Base-by-base conservation (phyloP, 306 rosid genomes). In the Trifolium repens region DNA sequence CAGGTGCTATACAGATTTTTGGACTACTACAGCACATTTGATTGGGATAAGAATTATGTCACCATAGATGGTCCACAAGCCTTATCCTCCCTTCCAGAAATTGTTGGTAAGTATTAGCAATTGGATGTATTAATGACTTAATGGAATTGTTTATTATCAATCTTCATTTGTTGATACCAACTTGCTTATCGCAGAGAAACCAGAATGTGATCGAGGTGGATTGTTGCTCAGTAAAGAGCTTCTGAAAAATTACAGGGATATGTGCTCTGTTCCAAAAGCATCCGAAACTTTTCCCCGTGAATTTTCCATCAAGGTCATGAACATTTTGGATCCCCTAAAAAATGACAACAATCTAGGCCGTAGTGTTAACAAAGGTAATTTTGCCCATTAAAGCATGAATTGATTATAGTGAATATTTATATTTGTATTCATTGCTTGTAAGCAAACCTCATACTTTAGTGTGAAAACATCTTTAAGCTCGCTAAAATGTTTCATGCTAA, bases 271-370 rank as follows among this genome's bases (percentile, higher is more conserved):
- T 72, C 73, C 71, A 57, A 84, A 43, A 78, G 69, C 40, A 47
- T 32, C 69, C 0, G 85, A 81, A 49, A 75, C 72, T 75, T 35
- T 5, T 8, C 63, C 32, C 54, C 79, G 42, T 49, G 87, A 84
- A 73, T 89, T 91, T 75, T 83, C 83, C 6, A 40, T 71, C 4
- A 91, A 84, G 88, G 37, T 3, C 77, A n/a, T 89, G 78, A 91
- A 91, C 81, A 80, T 91, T 24, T 35, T 89, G 81, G 94, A 91
- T 87, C 94, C 96, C 69, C 87, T 91, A 39, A 85, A 80, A 78
- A 70, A 78, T 58, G 73, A 86, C 63, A 91, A 89, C 86, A 91
- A 91, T 76, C 82, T 91, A 2, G 96, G 96, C 3, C 92, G 88
- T 9, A 85, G 94, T 26, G 88, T 91, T 78, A 76, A 69, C 73